Evolutionary conservation across 2,329 filamentous ascomycete genomes (phyloP).

Genomic region (Fusarium humuli): DNA sequence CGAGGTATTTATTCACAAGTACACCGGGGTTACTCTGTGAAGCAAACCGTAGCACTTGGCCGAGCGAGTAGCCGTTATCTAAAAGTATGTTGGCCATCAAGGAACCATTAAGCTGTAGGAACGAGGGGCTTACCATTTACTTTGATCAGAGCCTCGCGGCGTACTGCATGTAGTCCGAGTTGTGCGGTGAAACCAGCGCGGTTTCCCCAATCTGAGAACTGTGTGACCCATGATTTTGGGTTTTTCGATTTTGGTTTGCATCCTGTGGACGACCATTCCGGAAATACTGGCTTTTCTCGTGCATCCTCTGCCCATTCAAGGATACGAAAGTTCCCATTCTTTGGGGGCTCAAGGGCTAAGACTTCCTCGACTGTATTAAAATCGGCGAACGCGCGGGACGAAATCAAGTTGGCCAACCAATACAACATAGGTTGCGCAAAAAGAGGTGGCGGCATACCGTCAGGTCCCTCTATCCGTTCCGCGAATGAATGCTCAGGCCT

Average conservation of each 20-base stretch:
- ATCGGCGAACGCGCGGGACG: neutral
- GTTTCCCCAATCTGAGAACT: neutral
- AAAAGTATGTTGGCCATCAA: neutral
- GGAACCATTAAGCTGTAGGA: neutral
- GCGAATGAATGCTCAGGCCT: neutral
- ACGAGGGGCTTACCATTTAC: neutral
- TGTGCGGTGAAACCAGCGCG: neutral
- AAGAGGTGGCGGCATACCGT: neutral
- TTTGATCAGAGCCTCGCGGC: conserved; percentile 11
- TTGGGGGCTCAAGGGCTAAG: neutral
- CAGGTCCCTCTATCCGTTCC: neutral
- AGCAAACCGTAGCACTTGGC: neutral
- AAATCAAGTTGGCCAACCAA: neutral
- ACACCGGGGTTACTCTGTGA: neutral
- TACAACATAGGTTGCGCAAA: neutral
- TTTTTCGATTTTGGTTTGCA: neutral
- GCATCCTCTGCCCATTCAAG: neutral
- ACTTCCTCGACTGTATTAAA: neutral
- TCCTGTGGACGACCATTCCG: neutral
- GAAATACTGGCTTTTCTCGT: neutral
- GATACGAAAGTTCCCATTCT: neutral
- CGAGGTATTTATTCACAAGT: neutral
- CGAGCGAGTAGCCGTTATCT: neutral
- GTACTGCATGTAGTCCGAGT: neutral
- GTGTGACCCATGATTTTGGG: neutral